These are phyloP conservation scores for Lecanoromycetidae sp. DNA, from an alignment of 2,329 filamentous ascomycete genomes.

Conservation along the genomic window DNA sequence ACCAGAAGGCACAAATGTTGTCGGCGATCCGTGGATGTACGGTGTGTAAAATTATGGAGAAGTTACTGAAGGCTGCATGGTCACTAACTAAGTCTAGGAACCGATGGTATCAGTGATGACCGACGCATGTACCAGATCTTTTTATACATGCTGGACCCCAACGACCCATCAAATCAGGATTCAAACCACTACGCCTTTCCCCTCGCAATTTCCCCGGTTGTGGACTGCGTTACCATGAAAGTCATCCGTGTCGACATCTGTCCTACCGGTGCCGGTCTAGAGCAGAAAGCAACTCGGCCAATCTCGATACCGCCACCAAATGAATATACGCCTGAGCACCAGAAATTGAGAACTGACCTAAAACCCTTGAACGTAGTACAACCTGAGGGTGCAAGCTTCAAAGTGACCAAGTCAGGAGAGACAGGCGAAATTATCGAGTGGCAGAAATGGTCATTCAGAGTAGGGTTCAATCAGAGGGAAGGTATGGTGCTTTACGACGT, in stretches of 20 bases:
- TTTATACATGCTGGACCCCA: conserved; percentile 53
- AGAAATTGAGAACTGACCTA: conserved; percentile 47
- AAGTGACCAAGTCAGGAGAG: conserved; percentile 37
- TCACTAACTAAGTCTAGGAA: conserved; percentile 27
- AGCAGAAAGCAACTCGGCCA: conserved; percentile 41
- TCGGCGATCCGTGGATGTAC: conserved; percentile 60
- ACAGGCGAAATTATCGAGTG: conserved; percentile 47
- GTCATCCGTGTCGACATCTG: conserved; percentile 58
- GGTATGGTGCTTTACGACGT: conserved; percentile 58
- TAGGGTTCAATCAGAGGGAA: conserved; percentile 52
- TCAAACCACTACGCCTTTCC: conserved; percentile 59
- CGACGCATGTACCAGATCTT: conserved; percentile 50
- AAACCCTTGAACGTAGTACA: conserved; percentile 54
- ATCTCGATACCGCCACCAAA: conserved; percentile 46
- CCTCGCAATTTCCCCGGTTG: conserved; percentile 53
- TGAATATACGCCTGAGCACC: conserved; percentile 55
- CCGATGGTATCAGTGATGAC: conserved; percentile 40
- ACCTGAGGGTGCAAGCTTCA: conserved; percentile 53
- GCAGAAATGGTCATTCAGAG: conserved; percentile 54
- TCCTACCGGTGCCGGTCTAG: conserved; percentile 53
- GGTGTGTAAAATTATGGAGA: conserved; percentile 26
- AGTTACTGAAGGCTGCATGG: not conserved
- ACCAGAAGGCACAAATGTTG: conserved; percentile 44
- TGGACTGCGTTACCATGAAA: conserved; percentile 50
- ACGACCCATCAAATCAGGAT: conserved; percentile 47